These are phyloP conservation scores for Alternaria sp. DNA, from an alignment of 2,329 filamentous ascomycete genomes.

Conservation along the genomic window DNA sequence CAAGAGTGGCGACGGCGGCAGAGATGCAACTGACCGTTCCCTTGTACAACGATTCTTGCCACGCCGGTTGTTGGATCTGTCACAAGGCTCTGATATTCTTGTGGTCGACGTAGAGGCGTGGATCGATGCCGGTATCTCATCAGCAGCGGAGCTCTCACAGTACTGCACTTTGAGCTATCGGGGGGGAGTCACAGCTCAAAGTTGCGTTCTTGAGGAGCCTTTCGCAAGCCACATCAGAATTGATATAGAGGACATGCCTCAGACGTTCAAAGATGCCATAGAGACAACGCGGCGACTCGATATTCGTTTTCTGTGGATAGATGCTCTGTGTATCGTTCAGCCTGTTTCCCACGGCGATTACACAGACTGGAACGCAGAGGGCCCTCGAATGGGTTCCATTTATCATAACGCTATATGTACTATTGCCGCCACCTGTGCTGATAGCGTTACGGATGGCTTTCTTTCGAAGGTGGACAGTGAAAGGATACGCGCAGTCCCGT, in stretches of 20 bases:
- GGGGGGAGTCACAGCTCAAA: background rate
- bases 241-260: background rate
- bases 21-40: background rate
- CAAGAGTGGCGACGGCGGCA: background rate
- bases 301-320: slow-evolving; percentile 16
- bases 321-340: slow-evolving; percentile 17
- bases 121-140: background rate
- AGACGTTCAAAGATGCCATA: slow-evolving; percentile 18
- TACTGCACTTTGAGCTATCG: slow-evolving; percentile 12
- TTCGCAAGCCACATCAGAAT: background rate
- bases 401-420: slow-evolving; percentile 7
- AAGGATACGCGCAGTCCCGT: background rate
- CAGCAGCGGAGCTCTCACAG: background rate
- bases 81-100: background rate
- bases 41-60: background rate
- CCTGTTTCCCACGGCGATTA: background rate
- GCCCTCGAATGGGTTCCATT: slow-evolving; percentile 5
- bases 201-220: background rate
- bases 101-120: background rate
- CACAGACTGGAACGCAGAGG: slow-evolving; percentile 4
- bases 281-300: background rate
- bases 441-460: background rate
- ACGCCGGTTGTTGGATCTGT: background rate
- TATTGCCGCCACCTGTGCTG: slow-evolving; percentile 4
- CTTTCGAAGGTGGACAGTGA: background rate